A percentile compares a stretch with the other conserved stretches of the same genome.
These are phyloP conservation scores for Spatholobus suberectus DNA, from an alignment of 306 rosid genomes.

Conservation along the genomic window DNA sequence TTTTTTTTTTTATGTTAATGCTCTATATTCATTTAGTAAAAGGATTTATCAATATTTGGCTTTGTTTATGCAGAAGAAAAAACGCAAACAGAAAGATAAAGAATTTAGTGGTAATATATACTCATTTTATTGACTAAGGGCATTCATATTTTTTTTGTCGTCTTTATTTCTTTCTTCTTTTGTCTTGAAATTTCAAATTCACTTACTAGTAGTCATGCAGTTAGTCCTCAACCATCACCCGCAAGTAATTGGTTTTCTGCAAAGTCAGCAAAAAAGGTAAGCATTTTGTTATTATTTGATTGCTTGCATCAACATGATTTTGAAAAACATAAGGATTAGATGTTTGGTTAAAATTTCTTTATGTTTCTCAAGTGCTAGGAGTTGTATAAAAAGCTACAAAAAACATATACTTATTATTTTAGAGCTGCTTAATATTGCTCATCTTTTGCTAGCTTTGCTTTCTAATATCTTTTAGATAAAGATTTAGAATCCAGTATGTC, in stretches of 20 bases:
- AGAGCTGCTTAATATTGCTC: neutral
- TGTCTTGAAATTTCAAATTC: conserved; percentile 21
- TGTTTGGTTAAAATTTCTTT: neutral
- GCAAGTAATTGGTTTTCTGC: conserved; percentile 74
- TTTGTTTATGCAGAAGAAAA: conserved; percentile 68
- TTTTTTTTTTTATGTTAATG: neutral
- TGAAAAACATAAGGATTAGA: neutral
- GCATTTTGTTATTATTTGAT: neutral
- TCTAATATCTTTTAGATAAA: neutral
- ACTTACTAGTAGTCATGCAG: conserved; percentile 53
- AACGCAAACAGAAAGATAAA: conserved; percentile 53
- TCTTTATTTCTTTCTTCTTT: conserved; percentile 26
- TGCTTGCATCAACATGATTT: neutral
- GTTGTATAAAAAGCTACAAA: neutral
- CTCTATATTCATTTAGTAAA: neutral
- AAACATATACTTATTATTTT: neutral
- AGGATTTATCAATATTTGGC: conserved; percentile 23
- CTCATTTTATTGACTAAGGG: conserved; percentile 24
- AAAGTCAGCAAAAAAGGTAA: conserved; percentile 74
- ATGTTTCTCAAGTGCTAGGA: neutral
- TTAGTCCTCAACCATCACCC: conserved; percentile 51
- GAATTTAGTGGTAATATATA: conserved; percentile 57
- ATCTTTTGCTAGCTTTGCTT: neutral
- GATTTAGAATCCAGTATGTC: neutral
- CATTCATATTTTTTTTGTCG: neutral